Evolutionary conservation across 352 stramenopile species (phyloP), one percentile per base, ranked within the genome.

Genomic region (Globisporangium iwayamae): DNA sequence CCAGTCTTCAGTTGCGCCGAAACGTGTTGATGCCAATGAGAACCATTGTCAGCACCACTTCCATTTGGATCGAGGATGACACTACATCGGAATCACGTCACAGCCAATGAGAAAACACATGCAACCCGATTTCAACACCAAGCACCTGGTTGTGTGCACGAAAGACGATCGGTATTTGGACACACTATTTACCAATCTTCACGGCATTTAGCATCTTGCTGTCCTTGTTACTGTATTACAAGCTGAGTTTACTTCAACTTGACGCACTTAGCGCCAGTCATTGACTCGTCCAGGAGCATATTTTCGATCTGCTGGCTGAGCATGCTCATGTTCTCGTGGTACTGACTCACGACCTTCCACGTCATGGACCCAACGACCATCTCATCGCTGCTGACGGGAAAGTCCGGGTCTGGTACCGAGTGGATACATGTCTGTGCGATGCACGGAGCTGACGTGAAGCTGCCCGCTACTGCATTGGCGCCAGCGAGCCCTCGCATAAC

Each of bases 301-400:
- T 55, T 55, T 13, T 55, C 48, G 25, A 55, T 22, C 48, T 18
- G 9, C 25, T 55, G 48, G 48, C 30, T 22, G 48, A 55, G 11
- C 25, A 56, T 56, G 50, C 6, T 56, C 50, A 56, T 56, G 50
- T 39, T 56, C 14, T 56, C 3, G 16, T 56, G 32, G 25, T 14
- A 39, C 50, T 56, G 50, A 3, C 2, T 20, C 50, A 56, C 14
- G 50, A 56, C 28, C 5, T 39, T 39, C 22, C 14, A 25, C 4
- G 25, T 56, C 28, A 39, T 11, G 25, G 50, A 56, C 22, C 50
- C 50, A 39, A 36, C n/a, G 5, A 14, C 25, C 50, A 56, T 32
- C 14, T 56, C 50, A 3, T 36, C 50, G 16, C 32, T n/a, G 30
- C 50, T 32, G 28, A 39, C 22, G 0, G 50, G 4, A 4, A 14